Evolutionary conservation across 2,329 filamentous ascomycete genomes (phyloP).

Genomic region (Claviceps sp.): DNA sequence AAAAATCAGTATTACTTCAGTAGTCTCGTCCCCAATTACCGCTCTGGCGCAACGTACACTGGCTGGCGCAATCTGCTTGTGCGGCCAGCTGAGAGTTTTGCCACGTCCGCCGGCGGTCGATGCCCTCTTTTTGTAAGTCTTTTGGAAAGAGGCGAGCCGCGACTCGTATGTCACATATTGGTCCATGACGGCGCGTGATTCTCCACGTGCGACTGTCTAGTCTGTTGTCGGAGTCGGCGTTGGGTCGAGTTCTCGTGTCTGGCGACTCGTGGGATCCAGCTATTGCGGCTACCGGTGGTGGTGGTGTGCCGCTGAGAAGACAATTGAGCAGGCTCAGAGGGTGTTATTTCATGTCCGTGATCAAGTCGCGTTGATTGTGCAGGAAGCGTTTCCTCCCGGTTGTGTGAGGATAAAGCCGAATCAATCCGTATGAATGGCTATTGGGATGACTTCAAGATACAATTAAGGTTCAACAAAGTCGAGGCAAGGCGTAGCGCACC

Average conservation of each 20-base stretch:
- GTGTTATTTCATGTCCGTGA: background rate
- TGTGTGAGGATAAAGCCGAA: background rate
- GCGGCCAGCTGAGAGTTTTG: constrained; percentile 63
- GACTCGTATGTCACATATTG: constrained; percentile 53
- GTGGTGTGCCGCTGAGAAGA: background rate
- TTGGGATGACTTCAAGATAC: background rate
- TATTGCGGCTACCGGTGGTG: background rate
- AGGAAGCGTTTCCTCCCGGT: background rate
- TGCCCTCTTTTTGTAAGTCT: constrained; percentile 51
- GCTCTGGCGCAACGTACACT: constrained; percentile 13
- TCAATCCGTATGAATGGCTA: background rate
- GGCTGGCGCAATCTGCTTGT: constrained; percentile 28
- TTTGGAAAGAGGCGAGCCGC: constrained; percentile 69
- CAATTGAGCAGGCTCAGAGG: background rate
- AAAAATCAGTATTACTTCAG: constrained; percentile 11
- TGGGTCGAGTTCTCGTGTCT: background rate
- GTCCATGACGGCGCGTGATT: constrained; percentile 13
- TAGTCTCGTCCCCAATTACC: background rate
- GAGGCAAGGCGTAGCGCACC: background rate
- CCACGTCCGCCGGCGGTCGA: constrained; percentile 45
- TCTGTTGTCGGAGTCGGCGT: background rate
- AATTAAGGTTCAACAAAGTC: no score
- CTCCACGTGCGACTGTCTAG: background rate
- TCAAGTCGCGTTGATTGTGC: background rate
- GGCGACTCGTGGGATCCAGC: background rate